Percentiles rank a stretch among this genome's conserved stretches.
Evolutionary conservation across 176 grass and related monocot genomes (phyloP).

Genomic region (Raddia distichophylla): DNA sequence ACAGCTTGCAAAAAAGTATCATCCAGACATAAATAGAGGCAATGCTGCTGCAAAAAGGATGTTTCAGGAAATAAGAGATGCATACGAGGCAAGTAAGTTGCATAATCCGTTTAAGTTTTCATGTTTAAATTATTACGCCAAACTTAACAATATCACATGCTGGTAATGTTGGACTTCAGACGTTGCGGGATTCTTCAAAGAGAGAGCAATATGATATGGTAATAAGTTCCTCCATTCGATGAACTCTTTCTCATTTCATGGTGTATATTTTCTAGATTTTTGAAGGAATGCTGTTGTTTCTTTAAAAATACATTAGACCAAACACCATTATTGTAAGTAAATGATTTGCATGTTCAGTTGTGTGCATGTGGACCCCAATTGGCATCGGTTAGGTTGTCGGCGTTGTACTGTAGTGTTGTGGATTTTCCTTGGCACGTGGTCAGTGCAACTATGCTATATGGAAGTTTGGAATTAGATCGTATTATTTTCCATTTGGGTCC

Average conservation of each 20-base stretch:
- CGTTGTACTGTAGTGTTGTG: too few relatives aligned
- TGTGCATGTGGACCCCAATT: too few relatives aligned
- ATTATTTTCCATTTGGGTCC: too few relatives aligned
- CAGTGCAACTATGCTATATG: too few relatives aligned
- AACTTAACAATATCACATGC: conserved; percentile 40
- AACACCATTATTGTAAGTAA: background rate
- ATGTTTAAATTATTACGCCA: conserved; percentile 30
- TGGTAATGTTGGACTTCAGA: conserved; percentile 54
- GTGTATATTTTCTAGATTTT: background rate
- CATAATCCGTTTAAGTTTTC: conserved; percentile 26
- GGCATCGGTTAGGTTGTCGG: too few relatives aligned
- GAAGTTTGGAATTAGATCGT: too few relatives aligned
- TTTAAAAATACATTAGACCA: conserved; percentile 4
- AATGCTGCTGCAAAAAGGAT: conserved; percentile 75
- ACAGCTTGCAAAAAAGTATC: conserved; percentile 97
- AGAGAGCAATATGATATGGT: conserved; percentile 84
- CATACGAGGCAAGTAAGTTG: conserved; percentile 83
- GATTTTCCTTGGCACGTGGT: too few relatives aligned
- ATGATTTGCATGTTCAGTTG: background rate
- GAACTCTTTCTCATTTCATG: background rate
- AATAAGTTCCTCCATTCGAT: conserved; percentile 38
- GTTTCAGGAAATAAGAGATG: conserved; percentile 95
- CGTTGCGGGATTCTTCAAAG: conserved; percentile 79
- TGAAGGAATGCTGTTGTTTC: background rate
- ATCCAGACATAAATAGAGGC: conserved; percentile 85